Evolutionary conservation across 140 eudicot genomes (phyloP), one percentile per base, ranked within the genome.

Genomic region (Bidens hawaiensis): DNA sequence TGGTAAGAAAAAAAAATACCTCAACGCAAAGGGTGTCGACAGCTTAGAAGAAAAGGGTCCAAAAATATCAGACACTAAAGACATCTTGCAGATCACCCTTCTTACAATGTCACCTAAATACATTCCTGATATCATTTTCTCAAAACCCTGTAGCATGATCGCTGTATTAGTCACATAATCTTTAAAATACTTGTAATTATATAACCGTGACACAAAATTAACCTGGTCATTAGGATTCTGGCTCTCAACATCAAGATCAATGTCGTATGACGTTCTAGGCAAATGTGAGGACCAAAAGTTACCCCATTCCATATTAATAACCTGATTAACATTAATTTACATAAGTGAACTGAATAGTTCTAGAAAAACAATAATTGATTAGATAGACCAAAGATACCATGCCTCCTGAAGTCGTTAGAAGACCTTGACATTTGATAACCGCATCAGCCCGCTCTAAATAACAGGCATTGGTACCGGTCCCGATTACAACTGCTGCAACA

Each of bases 251-350:
- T 91, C 98, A 68, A 91, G 75, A 64, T 84, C 96, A 1, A 82
- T 72, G 75, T 91, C 98, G 46, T 87, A 91, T 10, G 83, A 55
- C 21, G 98, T 91, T 62, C 98, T 84, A 10, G 98, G 98, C 71
- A 91, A 73, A 74, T 87, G 96, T 52, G 95, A 82, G 30, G 98
- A 91, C 96, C 96, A 91, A 74, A 87, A 91, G 51, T 87, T 91
- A 38, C 96, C 98, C 98, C 98, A 91, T 79, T 91, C 98, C 93
- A 82, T 91, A 75, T 91, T 91, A 16, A 91, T 83, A 34, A 91
- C 98, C 98, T 91, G 68, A 79, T 56, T 61, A 14, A 75, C 46
- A 40, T 50, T 38, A 41, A 8, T 8, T 19, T 6, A 76, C 26
- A 40, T 71, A 67, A 76, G 42, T 27, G 41, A 61, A 67, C 14